phyloP scores from a whole-genome alignment of 2,329 filamentous ascomycete genomes.

The Trichoderma cornu-damae region DNA sequence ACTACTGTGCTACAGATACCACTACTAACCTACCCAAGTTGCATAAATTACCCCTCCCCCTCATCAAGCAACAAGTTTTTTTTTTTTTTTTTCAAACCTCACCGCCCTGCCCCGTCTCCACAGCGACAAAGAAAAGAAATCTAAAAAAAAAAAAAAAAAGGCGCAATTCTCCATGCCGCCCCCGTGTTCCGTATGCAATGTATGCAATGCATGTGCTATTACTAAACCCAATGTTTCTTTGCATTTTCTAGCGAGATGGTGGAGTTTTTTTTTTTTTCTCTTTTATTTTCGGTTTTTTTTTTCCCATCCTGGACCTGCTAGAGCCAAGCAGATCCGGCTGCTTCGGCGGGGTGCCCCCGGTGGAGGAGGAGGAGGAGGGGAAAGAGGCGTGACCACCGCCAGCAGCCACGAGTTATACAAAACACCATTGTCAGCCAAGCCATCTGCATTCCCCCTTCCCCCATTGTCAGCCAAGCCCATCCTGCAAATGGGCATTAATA shows the following conservation, averaged over 20 bases:
- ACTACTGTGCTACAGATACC: no score
- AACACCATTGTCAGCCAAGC: not conserved
- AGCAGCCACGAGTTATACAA: not conserved
- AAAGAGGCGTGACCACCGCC: constrained; percentile 4
- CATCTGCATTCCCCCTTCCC: not conserved
- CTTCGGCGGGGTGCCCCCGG: constrained; percentile 9
- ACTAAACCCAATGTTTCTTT: no score
- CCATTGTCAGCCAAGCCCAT: not conserved
- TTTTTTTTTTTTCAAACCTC: not conserved
- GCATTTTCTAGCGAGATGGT: no score
- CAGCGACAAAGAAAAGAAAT: not conserved
- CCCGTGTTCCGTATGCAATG: not conserved
- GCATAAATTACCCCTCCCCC: constrained; percentile 2
- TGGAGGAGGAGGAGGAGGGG: not conserved
- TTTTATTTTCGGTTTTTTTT: no score
- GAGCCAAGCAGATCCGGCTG: constrained; percentile 11
- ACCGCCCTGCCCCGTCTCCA: constrained; percentile 7
- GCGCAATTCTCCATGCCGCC: not conserved
- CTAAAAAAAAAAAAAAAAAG: not conserved
- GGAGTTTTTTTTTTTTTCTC: not conserved
- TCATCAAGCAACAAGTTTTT: constrained; percentile 2
- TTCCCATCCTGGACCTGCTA: not conserved
- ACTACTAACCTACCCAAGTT: no score
- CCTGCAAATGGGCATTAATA: no score
- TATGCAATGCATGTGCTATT: not conserved